Base-by-base conservation (phyloP, 495 filamentous ascomycete species). In the Penicillium paxilli region DNA sequence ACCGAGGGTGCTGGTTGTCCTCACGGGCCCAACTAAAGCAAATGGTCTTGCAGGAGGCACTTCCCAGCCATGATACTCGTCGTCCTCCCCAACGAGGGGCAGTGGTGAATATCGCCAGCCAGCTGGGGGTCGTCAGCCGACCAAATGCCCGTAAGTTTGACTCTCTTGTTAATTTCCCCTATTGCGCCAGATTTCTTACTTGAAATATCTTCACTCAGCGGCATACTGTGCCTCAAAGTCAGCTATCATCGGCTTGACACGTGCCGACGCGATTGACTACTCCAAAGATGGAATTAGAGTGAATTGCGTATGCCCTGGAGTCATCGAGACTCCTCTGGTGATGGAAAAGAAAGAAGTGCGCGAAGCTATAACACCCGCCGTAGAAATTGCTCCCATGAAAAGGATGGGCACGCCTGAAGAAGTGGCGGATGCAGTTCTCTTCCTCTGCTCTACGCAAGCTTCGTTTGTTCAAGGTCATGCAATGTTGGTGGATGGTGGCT, bases 81-180 rank as follows among this genome's bases (percentile, higher is more conserved):
- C 69, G 66, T 20, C 44, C 53, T 3, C 52, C 65, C 1, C 65
- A 69, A 21, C 66, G 77, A 21, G 77, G 80, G 1, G 63, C 75
- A 5, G 60, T 82, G 8, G 81, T 83, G 9, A 82, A 81, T 60
- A 74, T 83, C 47, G 79, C 80, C 8, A 79, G 75, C 52, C 78
- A 81, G 51, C 55, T 83, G n/a, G 80, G 80, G 0, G 60, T 82
- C 47, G 80, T 83, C 1, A 70, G 72, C 14, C 62, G 74, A 12
- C 71, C 77, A 11, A 66, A 63, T 53, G 76, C 79, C 22, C 62
- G 79, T 81, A 54, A 67, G 77, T 74, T 20, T 25, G 8, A 20
- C 5, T 23, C 40, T 8, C 23, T 19, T 8, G 0, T 23, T 33
- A 35, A 20, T 4, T 47, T 19, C 6, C n/a, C 16, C 6, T 24